Percentiles rank a stretch among this genome's conserved stretches.
phyloP scores from a whole-genome alignment of 257 asterid genomes.

The Nicotiana obtusifolia region DNA sequence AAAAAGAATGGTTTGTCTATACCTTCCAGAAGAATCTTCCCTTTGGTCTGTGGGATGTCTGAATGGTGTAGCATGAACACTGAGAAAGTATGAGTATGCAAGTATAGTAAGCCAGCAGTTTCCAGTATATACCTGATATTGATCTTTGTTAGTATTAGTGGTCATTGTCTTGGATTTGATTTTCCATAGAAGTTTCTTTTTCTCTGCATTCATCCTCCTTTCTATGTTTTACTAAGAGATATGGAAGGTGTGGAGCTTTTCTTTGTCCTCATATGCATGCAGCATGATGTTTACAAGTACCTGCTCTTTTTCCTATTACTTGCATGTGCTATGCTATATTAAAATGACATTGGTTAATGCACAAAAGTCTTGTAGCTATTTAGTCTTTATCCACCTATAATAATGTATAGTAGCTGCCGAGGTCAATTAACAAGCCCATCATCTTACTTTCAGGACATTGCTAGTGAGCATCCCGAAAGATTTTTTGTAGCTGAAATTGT shows the following conservation, averaged over 20 bases:
- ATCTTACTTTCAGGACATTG: conserved; percentile 58
- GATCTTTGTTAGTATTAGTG: neutral
- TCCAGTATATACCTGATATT: neutral
- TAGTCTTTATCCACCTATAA: neutral
- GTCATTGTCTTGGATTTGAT: neutral
- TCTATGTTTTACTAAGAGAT: neutral
- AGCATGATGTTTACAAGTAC: neutral
- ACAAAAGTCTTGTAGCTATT: neutral
- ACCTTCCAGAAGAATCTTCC: neutral
- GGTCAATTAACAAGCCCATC: neutral
- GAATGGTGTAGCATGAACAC: neutral
- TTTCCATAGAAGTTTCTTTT: neutral
- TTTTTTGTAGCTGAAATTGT: conserved; percentile 92
- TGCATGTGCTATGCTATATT: neutral
- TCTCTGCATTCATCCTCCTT: neutral
- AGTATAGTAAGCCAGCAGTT: neutral
- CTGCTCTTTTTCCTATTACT: neutral
- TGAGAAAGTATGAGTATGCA: neutral
- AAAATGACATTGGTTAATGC: neutral
- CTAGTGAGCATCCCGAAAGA: conserved; percentile 98
- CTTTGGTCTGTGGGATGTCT: neutral
- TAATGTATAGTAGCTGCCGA: neutral
- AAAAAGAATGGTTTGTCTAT: neutral
- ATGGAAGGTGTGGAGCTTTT: neutral
- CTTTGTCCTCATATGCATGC: neutral